Evolutionary conservation across 2,329 filamentous ascomycete genomes (phyloP).

Genomic region (Diaporthe vaccinii): DNA sequence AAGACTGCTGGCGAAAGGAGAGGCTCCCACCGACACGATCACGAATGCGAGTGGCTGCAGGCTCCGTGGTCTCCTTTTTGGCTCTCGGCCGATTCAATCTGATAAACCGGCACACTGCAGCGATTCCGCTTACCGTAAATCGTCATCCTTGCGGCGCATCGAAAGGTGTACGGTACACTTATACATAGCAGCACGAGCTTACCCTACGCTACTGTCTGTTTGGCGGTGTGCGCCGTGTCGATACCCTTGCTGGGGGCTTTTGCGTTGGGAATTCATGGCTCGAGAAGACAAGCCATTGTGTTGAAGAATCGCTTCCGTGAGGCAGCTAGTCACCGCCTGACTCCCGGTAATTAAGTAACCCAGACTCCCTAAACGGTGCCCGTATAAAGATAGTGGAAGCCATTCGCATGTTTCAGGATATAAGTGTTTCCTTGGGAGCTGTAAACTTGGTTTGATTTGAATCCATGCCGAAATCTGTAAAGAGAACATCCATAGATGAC

Average conservation of each 20-base stretch:
- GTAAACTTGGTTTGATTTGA: not conserved
- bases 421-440: not conserved
- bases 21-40: not conserved
- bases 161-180: not conserved
- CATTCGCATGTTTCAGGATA: not conserved
- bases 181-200: not conserved
- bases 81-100: not conserved
- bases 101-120: not conserved
- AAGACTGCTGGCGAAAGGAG: not conserved
- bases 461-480: not conserved
- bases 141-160: not conserved
- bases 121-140: not conserved
- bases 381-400: not conserved
- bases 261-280: not conserved
- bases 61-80: not conserved
- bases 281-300: not conserved
- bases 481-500: not conserved
- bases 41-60: not conserved
- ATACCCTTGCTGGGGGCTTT: not conserved
- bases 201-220: not conserved
- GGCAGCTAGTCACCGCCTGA: too few relatives aligned
- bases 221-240: not conserved
- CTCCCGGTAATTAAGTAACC: too few relatives aligned
- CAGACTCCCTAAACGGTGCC: not conserved
- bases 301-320: not conserved